phyloP scores from a whole-genome alignment of 345 rosid genomes.

The Heritiera fomes region DNA sequence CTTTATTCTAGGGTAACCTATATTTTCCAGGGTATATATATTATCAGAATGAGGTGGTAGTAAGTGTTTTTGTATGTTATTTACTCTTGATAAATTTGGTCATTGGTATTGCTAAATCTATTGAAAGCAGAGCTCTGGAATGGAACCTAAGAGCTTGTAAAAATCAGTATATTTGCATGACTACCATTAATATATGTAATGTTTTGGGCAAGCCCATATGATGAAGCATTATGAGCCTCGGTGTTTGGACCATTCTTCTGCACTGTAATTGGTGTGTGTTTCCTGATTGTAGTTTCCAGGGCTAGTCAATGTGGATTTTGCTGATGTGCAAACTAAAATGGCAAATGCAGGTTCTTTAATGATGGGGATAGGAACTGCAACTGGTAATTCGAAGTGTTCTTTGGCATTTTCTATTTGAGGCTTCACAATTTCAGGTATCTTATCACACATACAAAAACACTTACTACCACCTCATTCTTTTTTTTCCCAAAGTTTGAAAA shows the following conservation, averaged over 20 bases:
- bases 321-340: conserved; percentile 94
- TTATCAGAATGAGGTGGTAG: neutral
- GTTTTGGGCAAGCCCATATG: neutral
- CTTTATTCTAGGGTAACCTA: neutral
- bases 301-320: conserved; percentile 95
- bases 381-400: conserved; percentile 47
- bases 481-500: too few relatives aligned
- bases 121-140: neutral
- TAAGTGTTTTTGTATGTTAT: neutral
- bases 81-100: neutral
- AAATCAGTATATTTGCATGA: neutral
- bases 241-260: neutral
- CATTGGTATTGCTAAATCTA: neutral
- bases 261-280: neutral
- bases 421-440: neutral
- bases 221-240: neutral
- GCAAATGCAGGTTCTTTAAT: conserved; percentile 91
- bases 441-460: neutral
- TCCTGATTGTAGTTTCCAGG: conserved; percentile 68
- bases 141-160: neutral
- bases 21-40: neutral
- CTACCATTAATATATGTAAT: neutral
- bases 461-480: too few relatives aligned
- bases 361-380: conserved; percentile 97
- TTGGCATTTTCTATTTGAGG: neutral